Conservation (phyloP, 495 filamentous ascomycete species). For the Annulohypoxylon moriforme region DNA sequence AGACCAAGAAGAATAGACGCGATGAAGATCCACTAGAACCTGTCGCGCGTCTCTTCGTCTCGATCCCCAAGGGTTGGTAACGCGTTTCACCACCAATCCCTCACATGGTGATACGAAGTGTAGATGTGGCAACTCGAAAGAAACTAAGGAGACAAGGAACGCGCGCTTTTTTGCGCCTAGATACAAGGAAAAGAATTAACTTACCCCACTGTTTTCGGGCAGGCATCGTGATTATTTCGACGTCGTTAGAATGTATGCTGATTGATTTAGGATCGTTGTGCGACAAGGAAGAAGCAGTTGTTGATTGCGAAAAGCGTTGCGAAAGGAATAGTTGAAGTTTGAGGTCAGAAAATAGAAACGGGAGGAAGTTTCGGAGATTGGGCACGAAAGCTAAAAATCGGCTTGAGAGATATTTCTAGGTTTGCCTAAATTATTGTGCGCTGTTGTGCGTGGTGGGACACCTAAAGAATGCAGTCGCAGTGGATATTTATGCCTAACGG, state of each 20-base stretch:
- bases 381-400: slow-evolving; percentile 36
- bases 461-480: slow-evolving; percentile 17
- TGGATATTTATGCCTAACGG: slow-evolving; percentile 16
- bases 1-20: slow-evolving; percentile 23
- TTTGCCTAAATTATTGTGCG: slow-evolving; percentile 36
- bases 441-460: slow-evolving; percentile 19
- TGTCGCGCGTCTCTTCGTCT: slow-evolving; percentile 12
- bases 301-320: slow-evolving; percentile 14
- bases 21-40: slow-evolving; percentile 17
- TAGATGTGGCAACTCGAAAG: slow-evolving; percentile 26
- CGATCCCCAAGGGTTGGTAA: slow-evolving; percentile 11
- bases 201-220: slow-evolving; percentile 52
- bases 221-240: slow-evolving; percentile 45
- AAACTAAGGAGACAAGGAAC: not conserved
- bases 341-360: slow-evolving; percentile 8
- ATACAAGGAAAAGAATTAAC: slow-evolving; percentile 31
- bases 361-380: slow-evolving; percentile 29
- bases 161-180: slow-evolving; percentile 26
- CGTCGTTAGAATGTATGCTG: slow-evolving; percentile 3
- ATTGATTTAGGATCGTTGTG: not conserved
- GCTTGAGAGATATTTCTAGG: slow-evolving; percentile 13
- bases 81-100: slow-evolving; percentile 16
- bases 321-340: not conserved
- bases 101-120: slow-evolving; percentile 19
- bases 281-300: slow-evolving; percentile 1